These are phyloP conservation scores for Udeniomyces megalosporus DNA, from an alignment of 768 basidiomycete species.

Conservation along the genomic window DNA sequence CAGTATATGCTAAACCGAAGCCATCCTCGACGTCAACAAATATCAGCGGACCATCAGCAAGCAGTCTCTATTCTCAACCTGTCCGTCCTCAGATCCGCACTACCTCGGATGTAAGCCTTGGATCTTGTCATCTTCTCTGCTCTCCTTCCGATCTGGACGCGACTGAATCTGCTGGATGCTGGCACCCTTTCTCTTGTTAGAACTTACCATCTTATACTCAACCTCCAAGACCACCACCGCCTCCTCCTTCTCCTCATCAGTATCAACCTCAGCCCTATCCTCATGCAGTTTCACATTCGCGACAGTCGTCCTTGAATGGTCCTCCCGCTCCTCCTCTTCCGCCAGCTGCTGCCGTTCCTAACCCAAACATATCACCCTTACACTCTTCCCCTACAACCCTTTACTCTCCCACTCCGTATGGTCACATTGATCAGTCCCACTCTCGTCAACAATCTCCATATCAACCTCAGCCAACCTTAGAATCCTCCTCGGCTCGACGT, in stretches of 20 bases:
- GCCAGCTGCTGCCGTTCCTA: too few relatives aligned
- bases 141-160: not conserved
- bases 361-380: too few relatives aligned
- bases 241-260: conserved; percentile 20
- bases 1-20: conserved; percentile 70
- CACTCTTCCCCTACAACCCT: too few relatives aligned
- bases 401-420: too few relatives aligned
- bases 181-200: not conserved
- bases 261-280: conserved; percentile 23
- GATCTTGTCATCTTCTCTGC: not conserved
- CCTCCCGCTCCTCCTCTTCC: conserved; percentile 18
- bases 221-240: conserved; percentile 20
- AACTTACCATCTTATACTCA: not conserved
- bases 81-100: too few relatives aligned
- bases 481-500: too few relatives aligned
- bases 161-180: not conserved
- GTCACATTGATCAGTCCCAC: too few relatives aligned
- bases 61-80: too few relatives aligned
- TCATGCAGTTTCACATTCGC: conserved; percentile 2
- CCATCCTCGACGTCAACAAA: conserved; percentile 15
- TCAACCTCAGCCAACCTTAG: too few relatives aligned
- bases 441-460: too few relatives aligned
- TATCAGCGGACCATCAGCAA: not conserved
- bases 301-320: conserved; percentile 8
- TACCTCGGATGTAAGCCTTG: not conserved